Percentiles rank a stretch among this genome's conserved stretches.
These are phyloP conservation scores for Stemphylium beticola DNA, from an alignment of 2,329 filamentous ascomycete species.

Conservation along the genomic window DNA sequence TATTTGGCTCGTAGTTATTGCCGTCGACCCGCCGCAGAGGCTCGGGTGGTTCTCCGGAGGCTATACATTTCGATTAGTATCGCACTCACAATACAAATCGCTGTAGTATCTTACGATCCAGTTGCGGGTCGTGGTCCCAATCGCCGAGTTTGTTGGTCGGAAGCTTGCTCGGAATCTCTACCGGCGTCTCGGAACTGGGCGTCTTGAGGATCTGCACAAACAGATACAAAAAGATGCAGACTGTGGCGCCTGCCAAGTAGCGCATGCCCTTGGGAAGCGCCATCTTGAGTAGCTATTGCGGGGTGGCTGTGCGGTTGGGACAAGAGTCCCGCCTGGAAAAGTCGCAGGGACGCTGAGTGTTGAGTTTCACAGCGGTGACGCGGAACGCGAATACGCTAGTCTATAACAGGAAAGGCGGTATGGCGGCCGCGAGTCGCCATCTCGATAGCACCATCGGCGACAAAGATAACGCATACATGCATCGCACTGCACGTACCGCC, in stretches of 20 bases:
- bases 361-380: slow-evolving; percentile 20
- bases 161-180: slow-evolving; percentile 42
- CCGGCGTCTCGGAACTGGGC: slow-evolving; percentile 57
- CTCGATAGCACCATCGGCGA: too few species aligned
- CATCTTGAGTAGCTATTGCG: slow-evolving; percentile 61
- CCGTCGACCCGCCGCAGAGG: slow-evolving; percentile 71
- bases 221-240: slow-evolving; percentile 78
- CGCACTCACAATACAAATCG: not conserved
- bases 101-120: slow-evolving; percentile 72
- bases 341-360: slow-evolving; percentile 1
- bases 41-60: slow-evolving; percentile 82
- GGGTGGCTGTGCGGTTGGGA: slow-evolving; percentile 2
- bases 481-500: too few species aligned
- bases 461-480: too few species aligned
- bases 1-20: slow-evolving; percentile 78
- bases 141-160: slow-evolving; percentile 58
- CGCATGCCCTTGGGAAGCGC: slow-evolving; percentile 85
- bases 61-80: slow-evolving; percentile 54
- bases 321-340: slow-evolving; percentile 16
- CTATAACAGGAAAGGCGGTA: not conserved
- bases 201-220: slow-evolving; percentile 75
- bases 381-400: slow-evolving; percentile 11
- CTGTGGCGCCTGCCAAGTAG: slow-evolving; percentile 73
- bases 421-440: not conserved
- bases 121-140: slow-evolving; percentile 79